phyloP scores from a whole-genome alignment of 148 eudicot species.

The Pharnaceum exiguum region DNA sequence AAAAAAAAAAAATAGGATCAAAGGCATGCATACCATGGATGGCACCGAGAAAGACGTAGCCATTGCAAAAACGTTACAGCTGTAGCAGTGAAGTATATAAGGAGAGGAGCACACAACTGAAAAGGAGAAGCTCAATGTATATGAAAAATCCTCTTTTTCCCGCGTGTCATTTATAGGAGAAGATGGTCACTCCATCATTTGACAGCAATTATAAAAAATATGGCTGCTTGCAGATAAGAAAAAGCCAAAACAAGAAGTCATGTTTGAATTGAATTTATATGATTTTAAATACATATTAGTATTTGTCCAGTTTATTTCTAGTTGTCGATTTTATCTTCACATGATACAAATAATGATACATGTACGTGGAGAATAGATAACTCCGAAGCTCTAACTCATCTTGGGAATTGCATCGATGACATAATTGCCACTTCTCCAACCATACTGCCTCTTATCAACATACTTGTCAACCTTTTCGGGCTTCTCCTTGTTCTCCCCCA shows the following conservation, averaged over 20 bases:
- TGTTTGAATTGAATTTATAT: not conserved
- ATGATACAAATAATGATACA: no score
- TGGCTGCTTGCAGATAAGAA: not conserved
- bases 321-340: not conserved
- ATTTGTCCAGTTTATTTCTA: not conserved
- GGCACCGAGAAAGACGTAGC: slow-evolving; percentile 55
- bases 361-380: not conserved
- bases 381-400: not conserved
- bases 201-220: not conserved
- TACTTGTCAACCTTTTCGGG: not conserved
- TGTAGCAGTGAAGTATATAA: not conserved
- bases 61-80: slow-evolving; percentile 25
- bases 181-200: not conserved
- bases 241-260: slow-evolving; percentile 1
- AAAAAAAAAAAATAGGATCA: no score
- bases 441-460: slow-evolving; percentile 1
- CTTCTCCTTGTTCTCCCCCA: not conserved
- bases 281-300: not conserved
- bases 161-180: not conserved
- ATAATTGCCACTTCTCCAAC: not conserved
- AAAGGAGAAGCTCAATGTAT: not conserved
- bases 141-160: not conserved
- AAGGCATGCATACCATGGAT: slow-evolving; percentile 36
- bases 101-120: not conserved
- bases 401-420: not conserved